These are phyloP conservation scores for Hawksworthiomyces lignivorus DNA, from an alignment of 2,329 filamentous ascomycete species.

Conservation along the genomic window DNA sequence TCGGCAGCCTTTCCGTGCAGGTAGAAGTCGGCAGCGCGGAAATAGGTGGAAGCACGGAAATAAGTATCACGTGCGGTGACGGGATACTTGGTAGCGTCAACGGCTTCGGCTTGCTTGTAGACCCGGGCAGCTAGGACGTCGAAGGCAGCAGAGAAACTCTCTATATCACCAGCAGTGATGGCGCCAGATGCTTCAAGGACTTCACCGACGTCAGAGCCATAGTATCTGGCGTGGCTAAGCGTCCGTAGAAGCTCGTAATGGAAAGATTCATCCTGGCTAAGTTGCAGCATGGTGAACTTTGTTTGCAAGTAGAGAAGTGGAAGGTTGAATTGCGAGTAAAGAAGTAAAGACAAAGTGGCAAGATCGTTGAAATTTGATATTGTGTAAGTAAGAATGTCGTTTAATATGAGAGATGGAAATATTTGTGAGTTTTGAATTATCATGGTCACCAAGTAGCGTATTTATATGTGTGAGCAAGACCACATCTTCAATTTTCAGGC, in stretches of 20 bases:
- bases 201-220: constrained; percentile 21
- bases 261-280: constrained; percentile 19
- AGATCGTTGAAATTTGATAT: no score
- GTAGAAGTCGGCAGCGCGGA: constrained; percentile 29
- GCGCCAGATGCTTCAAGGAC: constrained; percentile 21
- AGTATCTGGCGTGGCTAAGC: constrained; percentile 16
- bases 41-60: constrained; percentile 29
- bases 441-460: no score
- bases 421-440: no score
- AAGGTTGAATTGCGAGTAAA: no score
- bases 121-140: constrained; percentile 17
- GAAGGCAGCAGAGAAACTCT: constrained; percentile 19
- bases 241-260: constrained; percentile 20
- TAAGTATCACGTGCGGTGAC: constrained; percentile 22
- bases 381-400: no score
- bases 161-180: constrained; percentile 20
- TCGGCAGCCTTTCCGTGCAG: constrained; percentile 28
- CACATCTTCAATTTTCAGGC: no score
- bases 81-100: constrained; percentile 15
- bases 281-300: constrained; percentile 17
- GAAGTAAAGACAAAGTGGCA: no score
- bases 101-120: constrained; percentile 12
- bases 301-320: no score
- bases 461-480: no score
- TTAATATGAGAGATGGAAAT: no score